Conservation (phyloP, 768 basidiomycete genomes). For the Hysterangium stoloniferum region DNA sequence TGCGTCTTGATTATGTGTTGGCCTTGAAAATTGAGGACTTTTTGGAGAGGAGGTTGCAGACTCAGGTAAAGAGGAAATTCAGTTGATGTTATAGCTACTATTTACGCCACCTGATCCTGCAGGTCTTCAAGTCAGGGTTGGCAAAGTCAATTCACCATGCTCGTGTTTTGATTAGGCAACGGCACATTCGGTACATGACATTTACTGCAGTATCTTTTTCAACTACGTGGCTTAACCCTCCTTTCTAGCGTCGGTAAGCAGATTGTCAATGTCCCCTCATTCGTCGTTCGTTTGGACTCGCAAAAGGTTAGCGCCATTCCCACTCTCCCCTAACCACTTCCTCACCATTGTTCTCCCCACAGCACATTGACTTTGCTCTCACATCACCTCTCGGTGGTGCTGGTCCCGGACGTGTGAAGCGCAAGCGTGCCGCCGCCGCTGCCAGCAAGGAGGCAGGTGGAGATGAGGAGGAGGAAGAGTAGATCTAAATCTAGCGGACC, state of each 20-base stretch:
- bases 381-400: constrained; percentile 96
- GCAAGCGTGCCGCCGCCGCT: constrained; percentile 92
- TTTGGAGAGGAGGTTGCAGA: constrained; percentile 98
- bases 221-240: background rate
- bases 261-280: constrained; percentile 97
- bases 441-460: constrained; percentile 87
- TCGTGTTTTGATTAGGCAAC: constrained; percentile 93
- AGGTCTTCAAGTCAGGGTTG: constrained; percentile 94
- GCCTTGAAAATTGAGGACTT: constrained; percentile 99
- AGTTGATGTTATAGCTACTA: background rate
- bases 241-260: constrained; percentile 85
- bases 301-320: constrained; percentile 54
- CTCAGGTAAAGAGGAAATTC: constrained; percentile 40
- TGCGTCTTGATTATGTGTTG: constrained; percentile 99
- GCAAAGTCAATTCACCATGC: constrained; percentile 99
- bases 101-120: background rate
- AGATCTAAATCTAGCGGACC: too few species aligned
- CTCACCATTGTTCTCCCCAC: constrained; percentile 2
- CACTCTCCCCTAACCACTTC: background rate
- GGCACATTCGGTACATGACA: constrained; percentile 96
- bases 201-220: constrained; percentile 5
- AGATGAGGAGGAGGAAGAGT: constrained; percentile 88
- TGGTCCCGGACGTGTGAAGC: constrained; percentile 92
- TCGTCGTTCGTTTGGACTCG: constrained; percentile 97
- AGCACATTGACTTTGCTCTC: constrained; percentile 97